A percentile compares a stretch with the other conserved stretches of the same genome.
These are phyloP conservation scores for Aegilops bicornis DNA, from an alignment of 176 grass and related monocot species.

Conservation along the genomic window DNA sequence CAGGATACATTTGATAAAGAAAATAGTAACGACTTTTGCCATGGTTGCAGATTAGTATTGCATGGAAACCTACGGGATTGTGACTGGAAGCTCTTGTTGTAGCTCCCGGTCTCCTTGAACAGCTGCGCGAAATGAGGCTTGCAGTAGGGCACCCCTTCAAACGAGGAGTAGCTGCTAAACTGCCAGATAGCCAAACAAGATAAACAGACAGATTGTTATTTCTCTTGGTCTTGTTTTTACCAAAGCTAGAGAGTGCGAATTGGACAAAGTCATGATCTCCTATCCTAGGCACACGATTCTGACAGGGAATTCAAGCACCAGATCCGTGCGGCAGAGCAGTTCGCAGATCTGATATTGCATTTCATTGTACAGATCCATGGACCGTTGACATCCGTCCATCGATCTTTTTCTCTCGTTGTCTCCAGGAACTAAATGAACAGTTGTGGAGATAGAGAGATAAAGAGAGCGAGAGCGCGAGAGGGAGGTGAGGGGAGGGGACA, in stretches of 20 bases:
- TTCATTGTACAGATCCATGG: constrained; percentile 26
- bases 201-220: background rate
- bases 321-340: constrained; percentile 21
- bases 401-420: background rate
- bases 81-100: constrained; percentile 85
- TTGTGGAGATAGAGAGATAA: background rate
- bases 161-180: constrained; percentile 82
- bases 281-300: background rate
- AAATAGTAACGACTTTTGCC: background rate
- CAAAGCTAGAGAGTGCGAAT: background rate
- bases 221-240: background rate
- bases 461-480: too few relatives aligned
- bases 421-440: background rate
- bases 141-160: constrained; percentile 88
- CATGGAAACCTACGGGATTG: constrained; percentile 41
- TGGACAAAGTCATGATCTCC: background rate
- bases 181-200: constrained; percentile 32
- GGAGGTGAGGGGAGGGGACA: background rate
- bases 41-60: background rate
- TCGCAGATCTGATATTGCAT: constrained; percentile 33
- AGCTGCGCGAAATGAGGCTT: constrained; percentile 94
- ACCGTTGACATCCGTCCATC: background rate
- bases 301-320: background rate
- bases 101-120: constrained; percentile 85
- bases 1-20: background rate